Percentiles rank a stretch among this genome's conserved stretches.
Conservation (phyloP, 768 basidiomycete species). For the Candolleomyces aberdarensis region DNA sequence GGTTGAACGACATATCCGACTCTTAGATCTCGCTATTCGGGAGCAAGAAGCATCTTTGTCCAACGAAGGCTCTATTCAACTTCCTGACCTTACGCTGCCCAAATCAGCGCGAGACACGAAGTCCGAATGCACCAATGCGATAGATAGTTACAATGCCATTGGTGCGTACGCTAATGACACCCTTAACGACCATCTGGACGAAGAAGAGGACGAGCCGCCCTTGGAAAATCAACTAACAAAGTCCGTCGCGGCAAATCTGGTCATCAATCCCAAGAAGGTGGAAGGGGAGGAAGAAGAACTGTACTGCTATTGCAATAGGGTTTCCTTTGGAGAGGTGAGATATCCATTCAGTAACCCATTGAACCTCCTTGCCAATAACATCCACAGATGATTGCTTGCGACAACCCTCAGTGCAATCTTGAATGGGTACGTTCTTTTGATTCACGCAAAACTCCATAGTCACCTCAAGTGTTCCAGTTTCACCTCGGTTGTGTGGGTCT, state of each 20-base stretch:
- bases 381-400: conserved; percentile 79
- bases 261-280: conserved; percentile 19
- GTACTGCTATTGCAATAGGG: conserved; percentile 82
- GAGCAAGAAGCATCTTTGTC: conserved; percentile 42
- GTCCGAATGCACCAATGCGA: not conserved
- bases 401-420: conserved; percentile 60
- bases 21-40: conserved; percentile 66
- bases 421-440: conserved; percentile 71
- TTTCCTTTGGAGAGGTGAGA: conserved; percentile 77
- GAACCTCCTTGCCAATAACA: conserved; percentile 6
- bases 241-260: conserved; percentile 10
- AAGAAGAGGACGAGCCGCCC: conserved; percentile 15
- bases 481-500: conserved; percentile 69
- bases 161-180: conserved; percentile 28
- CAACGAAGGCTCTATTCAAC: conserved; percentile 43
- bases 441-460: not conserved
- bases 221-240: conserved; percentile 6
- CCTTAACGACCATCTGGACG: conserved; percentile 38
- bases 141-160: conserved; percentile 10
- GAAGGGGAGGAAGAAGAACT: conserved; percentile 17
- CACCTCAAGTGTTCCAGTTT: conserved; percentile 44
- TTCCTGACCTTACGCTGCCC: conserved; percentile 61
- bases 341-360: conserved; percentile 5
- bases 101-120: conserved; percentile 41
- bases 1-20: conserved; percentile 56